Evolutionary conservation across 441 rosid genomes (phyloP).

Genomic region (Arabidopsis hybrid): DNA sequence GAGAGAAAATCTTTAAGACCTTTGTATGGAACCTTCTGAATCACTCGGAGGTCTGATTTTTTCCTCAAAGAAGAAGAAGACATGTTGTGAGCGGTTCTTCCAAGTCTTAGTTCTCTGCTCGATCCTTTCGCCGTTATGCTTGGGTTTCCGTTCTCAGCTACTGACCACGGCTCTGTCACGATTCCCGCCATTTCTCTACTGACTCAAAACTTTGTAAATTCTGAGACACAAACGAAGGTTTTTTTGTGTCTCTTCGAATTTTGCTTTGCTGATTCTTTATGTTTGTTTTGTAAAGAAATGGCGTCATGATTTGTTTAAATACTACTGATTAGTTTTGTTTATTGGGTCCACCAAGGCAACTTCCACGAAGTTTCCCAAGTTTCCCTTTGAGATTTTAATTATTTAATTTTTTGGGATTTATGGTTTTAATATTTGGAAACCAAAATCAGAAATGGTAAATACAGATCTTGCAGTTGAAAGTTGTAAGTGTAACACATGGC

Average conservation of each 20-base stretch:
- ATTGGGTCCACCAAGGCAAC: slow-evolving; percentile 30
- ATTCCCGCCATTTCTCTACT: slow-evolving; percentile 31
- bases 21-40: slow-evolving; percentile 50
- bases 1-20: slow-evolving; percentile 49
- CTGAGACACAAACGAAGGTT: not conserved
- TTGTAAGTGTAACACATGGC: slow-evolving; percentile 17
- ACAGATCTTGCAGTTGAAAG: not conserved
- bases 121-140: slow-evolving; percentile 27
- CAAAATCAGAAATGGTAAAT: not conserved
- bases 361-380: slow-evolving; percentile 42
- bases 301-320: slow-evolving; percentile 15
- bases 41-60: slow-evolving; percentile 56
- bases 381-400: not conserved
- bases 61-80: slow-evolving; percentile 56
- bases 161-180: slow-evolving; percentile 35
- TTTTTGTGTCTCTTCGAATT: not conserved
- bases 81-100: slow-evolving; percentile 51
- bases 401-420: not conserved
- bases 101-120: slow-evolving; percentile 41
- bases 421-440: not conserved
- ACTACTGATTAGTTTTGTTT: slow-evolving; percentile 11
- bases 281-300: not conserved
- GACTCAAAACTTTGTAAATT: not conserved
- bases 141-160: slow-evolving; percentile 22
- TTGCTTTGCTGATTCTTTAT: not conserved